These are phyloP conservation scores for Porphyrellus cyaneotinctus DNA, from an alignment of 768 basidiomycete genomes.

Conservation along the genomic window DNA sequence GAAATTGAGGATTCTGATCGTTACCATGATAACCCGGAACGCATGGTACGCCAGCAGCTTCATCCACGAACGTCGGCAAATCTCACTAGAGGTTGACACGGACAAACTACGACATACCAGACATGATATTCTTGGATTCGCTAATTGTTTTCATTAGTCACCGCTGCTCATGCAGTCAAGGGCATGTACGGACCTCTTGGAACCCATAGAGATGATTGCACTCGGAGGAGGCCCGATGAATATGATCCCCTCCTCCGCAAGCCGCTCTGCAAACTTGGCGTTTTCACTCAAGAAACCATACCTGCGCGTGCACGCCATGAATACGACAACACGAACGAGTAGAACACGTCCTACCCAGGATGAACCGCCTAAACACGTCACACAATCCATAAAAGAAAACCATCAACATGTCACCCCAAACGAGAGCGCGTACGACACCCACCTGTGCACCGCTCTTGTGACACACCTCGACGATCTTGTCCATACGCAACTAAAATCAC, in stretches of 20 bases:
- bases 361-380: conserved; percentile 67
- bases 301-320: conserved; percentile 32
- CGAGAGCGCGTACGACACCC: conserved; percentile 13
- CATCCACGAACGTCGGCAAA: conserved; percentile 10
- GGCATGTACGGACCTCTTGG: conserved; percentile 66
- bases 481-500: conserved; percentile 63
- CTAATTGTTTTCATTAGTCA: conserved; percentile 34
- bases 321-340: background rate
- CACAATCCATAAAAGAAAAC: background rate
- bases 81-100: background rate
- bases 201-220: conserved; percentile 93
- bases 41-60: conserved; percentile 86
- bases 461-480: conserved; percentile 86
- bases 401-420: background rate
- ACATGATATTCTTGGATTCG: conserved; percentile 96
- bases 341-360: conserved; percentile 58
- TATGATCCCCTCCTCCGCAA: conserved; percentile 75
- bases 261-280: conserved; percentile 67
- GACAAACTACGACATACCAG: conserved; percentile 40
- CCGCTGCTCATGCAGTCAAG: background rate
- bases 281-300: conserved; percentile 95
- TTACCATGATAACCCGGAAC: conserved; percentile 91
- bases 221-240: conserved; percentile 89
- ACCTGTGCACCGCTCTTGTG: conserved; percentile 82
- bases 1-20: conserved; percentile 70